Evolutionary conservation across 2,329 filamentous ascomycete species (phyloP).

Genomic region (Phoma sp.): DNA sequence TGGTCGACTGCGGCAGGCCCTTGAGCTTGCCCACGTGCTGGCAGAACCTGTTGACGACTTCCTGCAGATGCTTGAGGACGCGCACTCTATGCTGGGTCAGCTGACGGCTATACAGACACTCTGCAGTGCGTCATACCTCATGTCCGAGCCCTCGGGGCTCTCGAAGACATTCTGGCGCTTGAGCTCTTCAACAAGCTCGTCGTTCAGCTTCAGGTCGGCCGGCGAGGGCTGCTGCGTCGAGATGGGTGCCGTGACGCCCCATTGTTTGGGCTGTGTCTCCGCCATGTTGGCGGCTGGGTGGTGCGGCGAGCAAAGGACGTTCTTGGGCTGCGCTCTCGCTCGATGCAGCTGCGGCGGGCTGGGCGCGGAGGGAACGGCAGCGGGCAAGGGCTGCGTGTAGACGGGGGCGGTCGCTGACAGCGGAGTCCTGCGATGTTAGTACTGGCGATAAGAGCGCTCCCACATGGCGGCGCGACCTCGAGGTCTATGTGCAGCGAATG

Average conservation of each 20-base stretch:
- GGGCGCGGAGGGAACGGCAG: constrained; percentile 22
- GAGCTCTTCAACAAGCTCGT: constrained; percentile 81
- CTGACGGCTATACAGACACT: background rate
- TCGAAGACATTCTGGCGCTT: constrained; percentile 93
- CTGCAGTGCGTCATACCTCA: constrained; percentile 64
- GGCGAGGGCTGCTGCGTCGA: constrained; percentile 78
- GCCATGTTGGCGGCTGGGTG: constrained; percentile 37
- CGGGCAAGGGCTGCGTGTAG: background rate
- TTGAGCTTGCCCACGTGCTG: constrained; percentile 78
- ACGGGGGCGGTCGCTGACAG: constrained; percentile 1
- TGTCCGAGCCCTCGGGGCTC: constrained; percentile 79
- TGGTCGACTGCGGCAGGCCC: constrained; percentile 75
- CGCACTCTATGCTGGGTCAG: constrained; percentile 61
- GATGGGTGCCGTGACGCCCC: constrained; percentile 85
- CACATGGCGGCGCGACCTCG: constrained; percentile 42
- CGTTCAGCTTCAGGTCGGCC: constrained; percentile 77
- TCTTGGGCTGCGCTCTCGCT: constrained; percentile 21
- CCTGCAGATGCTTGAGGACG: constrained; percentile 79
- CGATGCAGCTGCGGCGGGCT: constrained; percentile 33
- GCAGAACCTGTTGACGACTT: constrained; percentile 86
- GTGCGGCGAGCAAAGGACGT: constrained; percentile 14
- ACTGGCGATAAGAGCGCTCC: constrained; percentile 29
- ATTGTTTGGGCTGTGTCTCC: constrained; percentile 48
- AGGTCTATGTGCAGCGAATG: constrained; percentile 24
- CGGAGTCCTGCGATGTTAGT: constrained; percentile 14